Percentiles rank a stretch among this genome's conserved stretches.
phyloP scores from a whole-genome alignment of 2,329 filamentous ascomycete species.

The Fonsecaea multimorphosa region DNA sequence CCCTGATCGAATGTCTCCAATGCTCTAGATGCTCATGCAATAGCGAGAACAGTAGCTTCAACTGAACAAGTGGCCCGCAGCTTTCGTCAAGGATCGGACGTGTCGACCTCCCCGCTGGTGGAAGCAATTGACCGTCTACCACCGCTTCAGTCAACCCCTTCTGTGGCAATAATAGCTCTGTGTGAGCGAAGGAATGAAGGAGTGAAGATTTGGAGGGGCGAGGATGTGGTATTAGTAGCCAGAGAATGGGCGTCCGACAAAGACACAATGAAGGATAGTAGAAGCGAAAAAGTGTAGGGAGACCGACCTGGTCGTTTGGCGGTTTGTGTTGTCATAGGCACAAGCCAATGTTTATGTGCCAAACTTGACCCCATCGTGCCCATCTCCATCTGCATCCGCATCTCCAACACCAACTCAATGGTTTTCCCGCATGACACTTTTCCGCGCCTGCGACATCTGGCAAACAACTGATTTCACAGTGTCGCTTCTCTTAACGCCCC shows the following conservation, averaged over 20 bases:
- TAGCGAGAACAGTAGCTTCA: not conserved
- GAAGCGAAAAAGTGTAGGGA: not conserved
- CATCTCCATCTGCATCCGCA: too few relatives aligned
- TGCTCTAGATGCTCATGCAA: slow-evolving; percentile 27
- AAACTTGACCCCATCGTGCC: slow-evolving; percentile 2
- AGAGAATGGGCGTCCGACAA: not conserved
- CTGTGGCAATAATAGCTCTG: not conserved
- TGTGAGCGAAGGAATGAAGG: not conserved
- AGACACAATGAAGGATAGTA: not conserved
- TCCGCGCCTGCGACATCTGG: not conserved
- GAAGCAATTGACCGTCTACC: not conserved
- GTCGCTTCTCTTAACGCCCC: not conserved
- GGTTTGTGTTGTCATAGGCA: slow-evolving; percentile 16
- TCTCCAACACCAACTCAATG: slow-evolving; percentile 8
- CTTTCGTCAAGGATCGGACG: not conserved
- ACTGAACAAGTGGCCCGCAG: not conserved
- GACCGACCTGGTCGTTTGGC: not conserved
- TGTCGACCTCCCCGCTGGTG: not conserved
- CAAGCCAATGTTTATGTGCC: slow-evolving; percentile 21
- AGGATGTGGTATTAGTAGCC: not conserved
- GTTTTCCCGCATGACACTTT: slow-evolving; percentile 9
- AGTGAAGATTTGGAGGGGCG: too few relatives aligned
- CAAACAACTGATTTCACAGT: not conserved
- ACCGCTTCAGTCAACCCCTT: not conserved
- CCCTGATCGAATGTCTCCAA: slow-evolving; percentile 11